Base-by-base conservation (phyloP, 75 land plant genomes). In the Selaginella moellendorffii region DNA sequence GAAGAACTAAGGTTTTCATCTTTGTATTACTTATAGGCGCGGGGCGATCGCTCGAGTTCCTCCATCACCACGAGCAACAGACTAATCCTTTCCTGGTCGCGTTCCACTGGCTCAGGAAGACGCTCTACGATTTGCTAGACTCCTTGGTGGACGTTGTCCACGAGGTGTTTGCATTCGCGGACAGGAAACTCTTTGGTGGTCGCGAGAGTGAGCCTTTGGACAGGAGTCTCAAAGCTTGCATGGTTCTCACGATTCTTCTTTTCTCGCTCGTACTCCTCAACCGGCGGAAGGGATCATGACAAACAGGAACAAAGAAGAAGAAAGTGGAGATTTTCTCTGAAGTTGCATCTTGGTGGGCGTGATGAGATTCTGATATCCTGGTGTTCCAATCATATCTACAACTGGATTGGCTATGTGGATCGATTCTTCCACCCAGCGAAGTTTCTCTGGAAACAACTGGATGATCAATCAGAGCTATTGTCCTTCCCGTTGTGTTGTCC, bases 211-310 rank as follows among this genome's bases (percentile, higher is more conserved):
- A 72, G 26, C 74, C 74, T 23, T 28, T 68, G 1, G 74, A 72
- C 69, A 62, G 31, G 14, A 62, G 70, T 9, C 65, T 66, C 54
- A 72, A 72, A 63, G 74, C 74, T 0, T 61, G 64, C 36, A 67
- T 72, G 70, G 74, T 72, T 17, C 62, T 72, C 25, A 72, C 74
- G 1, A 66, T 72, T 28, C 71, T 72, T 14, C 62, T 66, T 1
- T 68, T 72, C 25, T 61, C 74, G 0, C 28, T 72, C n/a, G 63
- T 66, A 28, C 54, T 72, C 46, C 28, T 72, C 24, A 72, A 67
- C 63, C 46, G 46, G 46, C 46, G 5, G 46, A 36, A 36, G 5
- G 46, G 46, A 36, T 36, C 46, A 36, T 36, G 14, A 5, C 46
- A 36, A n/a, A n/a, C n/a, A n/a, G n/a, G n/a, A n/a, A n/a, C n/a